Percentiles rank a stretch among this genome's conserved stretches.
Evolutionary conservation across 2,329 filamentous ascomycete species (phyloP).

Genomic region (Sclerotinia subarctica): DNA sequence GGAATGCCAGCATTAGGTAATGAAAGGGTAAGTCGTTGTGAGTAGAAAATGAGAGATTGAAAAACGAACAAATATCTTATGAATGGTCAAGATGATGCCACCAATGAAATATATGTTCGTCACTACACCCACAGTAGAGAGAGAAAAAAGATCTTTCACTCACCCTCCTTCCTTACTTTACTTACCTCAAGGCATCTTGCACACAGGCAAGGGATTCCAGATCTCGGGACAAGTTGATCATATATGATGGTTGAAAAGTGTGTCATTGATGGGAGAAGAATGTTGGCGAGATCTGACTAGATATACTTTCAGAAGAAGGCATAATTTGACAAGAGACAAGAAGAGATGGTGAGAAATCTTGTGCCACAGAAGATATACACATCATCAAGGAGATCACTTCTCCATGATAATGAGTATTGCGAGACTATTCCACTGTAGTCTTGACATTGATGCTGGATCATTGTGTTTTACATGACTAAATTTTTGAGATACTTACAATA

Average conservation of each 20-base stretch:
- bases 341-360: background rate
- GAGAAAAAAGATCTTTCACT: no score
- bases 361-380: background rate
- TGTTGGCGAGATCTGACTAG: no score
- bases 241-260: no score
- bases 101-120: background rate
- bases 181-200: no score
- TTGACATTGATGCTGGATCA: background rate
- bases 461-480: background rate
- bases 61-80: background rate
- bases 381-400: background rate
- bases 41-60: background rate
- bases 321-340: background rate
- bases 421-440: no score
- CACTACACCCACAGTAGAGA: no score
- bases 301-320: no score
- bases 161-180: no score
- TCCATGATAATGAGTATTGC: background rate
- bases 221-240: no score
- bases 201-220: no score
- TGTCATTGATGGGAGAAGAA: no score
- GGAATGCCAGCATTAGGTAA: background rate
- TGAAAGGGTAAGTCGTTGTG: no score
- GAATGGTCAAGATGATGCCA: background rate
- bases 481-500: background rate